Evolutionary conservation across 2,329 filamentous ascomycete genomes (phyloP), one percentile per base, ranked within the genome.

Genomic region (Ambrosiella cleistominuta): DNA sequence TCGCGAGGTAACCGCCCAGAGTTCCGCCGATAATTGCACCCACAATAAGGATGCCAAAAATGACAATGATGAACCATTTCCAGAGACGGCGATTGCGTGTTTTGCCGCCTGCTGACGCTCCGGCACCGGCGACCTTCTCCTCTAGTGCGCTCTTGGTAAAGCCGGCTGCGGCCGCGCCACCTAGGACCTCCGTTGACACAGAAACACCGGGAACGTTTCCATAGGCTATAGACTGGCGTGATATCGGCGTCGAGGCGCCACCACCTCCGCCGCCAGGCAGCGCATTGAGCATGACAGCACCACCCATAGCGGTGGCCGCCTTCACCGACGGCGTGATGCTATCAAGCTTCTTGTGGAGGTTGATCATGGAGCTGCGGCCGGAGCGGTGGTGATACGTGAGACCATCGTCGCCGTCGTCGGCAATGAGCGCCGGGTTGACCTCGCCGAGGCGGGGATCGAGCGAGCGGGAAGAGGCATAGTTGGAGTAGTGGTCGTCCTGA

Each of bases 371-470:
- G 62, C 74, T 77, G 61, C 78, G 75, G 67, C 74, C 64, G 68
- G 70, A 54, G 66, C 12, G 5, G 53, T 68, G 70, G 55, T 68
- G 71, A 64, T 78, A 82, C 3, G 78, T 75, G 56, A 93, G 76
- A 1, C 85, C 88, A 67, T 95, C 90, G 65, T 95, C 90, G 36
- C 87, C 88, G 66, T 96, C 90, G 67, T 95, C 90, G 19, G 79
- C 79, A 62, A 95, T 90, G 12, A 83, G 82, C 65, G 86, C 81
- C 2, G 89, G 88, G 66, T 95, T 83, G 60, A 93, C 77, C 1
- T 79, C 72, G 44, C 78, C 78, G 3, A 82, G 69, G 7, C 72
- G 68, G 27, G 75, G 70, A 60, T 76, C 75, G 37, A 70, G 75
- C 69, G 66, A 70, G 44, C 69, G 56, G 3, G 55, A 47, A 3